Evolutionary conservation across 2,329 filamentous ascomycete genomes (phyloP).

Genomic region (Alternaria viburni): DNA sequence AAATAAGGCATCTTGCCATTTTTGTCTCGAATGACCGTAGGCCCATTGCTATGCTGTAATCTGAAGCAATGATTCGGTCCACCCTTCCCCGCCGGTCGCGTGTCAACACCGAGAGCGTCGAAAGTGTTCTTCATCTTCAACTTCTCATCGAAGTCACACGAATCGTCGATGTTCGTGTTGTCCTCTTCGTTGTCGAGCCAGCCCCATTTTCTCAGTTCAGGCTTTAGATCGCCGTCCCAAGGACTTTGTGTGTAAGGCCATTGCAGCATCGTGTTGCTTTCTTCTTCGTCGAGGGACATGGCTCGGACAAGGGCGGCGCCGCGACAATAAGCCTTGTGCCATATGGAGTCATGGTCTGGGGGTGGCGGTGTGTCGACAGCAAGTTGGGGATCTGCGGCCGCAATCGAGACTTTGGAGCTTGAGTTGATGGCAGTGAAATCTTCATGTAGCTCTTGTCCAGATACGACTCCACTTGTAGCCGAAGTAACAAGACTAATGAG

Average conservation of each 20-base stretch:
- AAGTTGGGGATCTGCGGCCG: background rate
- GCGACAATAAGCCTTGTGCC: slow-evolving; percentile 8
- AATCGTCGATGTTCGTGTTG: no score
- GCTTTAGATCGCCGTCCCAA: slow-evolving; percentile 8
- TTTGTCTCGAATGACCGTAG: background rate
- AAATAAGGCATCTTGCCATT: background rate
- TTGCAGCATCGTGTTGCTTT: background rate
- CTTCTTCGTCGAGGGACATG: slow-evolving; percentile 4
- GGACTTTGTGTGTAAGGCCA: slow-evolving; percentile 9
- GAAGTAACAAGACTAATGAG: background rate
- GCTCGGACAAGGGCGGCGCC: slow-evolving; percentile 11
- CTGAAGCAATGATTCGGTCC: slow-evolving; percentile 15
- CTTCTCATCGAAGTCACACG: slow-evolving; percentile 7
- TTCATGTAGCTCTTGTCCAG: background rate
- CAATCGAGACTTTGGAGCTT: background rate
- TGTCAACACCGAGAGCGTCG: slow-evolving; percentile 2
- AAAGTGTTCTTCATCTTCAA: slow-evolving; percentile 2
- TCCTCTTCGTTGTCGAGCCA: slow-evolving; percentile 5
- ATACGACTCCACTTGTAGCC: background rate
- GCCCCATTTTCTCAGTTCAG: slow-evolving; percentile 13
- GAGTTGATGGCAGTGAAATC: background rate
- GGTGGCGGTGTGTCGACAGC: background rate
- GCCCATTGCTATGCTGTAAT: background rate
- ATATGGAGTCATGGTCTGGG: background rate
- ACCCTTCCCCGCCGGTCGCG: background rate